These are phyloP conservation scores for Melampsora americana DNA, from an alignment of 1,284 basidiomycete species.

Conservation along the genomic window DNA sequence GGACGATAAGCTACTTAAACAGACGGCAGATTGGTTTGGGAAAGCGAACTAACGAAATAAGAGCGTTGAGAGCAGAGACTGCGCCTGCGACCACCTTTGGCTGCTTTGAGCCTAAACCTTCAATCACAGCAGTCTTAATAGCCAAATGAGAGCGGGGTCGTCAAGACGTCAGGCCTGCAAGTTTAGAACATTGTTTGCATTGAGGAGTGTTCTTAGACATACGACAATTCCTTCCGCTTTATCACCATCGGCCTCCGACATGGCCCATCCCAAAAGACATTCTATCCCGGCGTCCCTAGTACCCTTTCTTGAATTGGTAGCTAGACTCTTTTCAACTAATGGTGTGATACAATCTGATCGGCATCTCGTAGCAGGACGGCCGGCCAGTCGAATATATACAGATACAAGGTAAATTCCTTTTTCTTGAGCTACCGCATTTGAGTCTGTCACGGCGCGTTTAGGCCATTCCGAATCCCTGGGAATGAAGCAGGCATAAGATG, in stretches of 20 bases:
- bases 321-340: conserved; percentile 92
- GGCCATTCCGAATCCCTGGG: conserved; percentile 33
- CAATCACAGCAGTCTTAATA: conserved; percentile 71
- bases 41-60: conserved; percentile 60
- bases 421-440: conserved; percentile 97
- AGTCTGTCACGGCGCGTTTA: conserved; percentile 62
- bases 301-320: conserved; percentile 57
- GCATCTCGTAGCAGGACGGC: conserved; percentile 71
- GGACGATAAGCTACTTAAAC: neutral
- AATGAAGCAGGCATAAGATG: neutral
- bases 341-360: conserved; percentile 77
- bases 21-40: neutral
- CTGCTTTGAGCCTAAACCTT: conserved; percentile 83
- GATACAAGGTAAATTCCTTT: conserved; percentile 86
- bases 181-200: no score
- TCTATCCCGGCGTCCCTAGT: neutral
- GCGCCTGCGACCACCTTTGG: conserved; percentile 87
- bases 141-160: conserved; percentile 43
- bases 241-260: conserved; percentile 74
- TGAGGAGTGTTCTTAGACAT: conserved; percentile 57
- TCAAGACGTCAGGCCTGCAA: no score
- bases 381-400: conserved; percentile 82
- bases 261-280: conserved; percentile 39
- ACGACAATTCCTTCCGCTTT: conserved; percentile 81
- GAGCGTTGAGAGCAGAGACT: conserved; percentile 74